Base-by-base conservation (phyloP, 108 stramenopile genomes). In the Cyclotella baltica region DNA sequence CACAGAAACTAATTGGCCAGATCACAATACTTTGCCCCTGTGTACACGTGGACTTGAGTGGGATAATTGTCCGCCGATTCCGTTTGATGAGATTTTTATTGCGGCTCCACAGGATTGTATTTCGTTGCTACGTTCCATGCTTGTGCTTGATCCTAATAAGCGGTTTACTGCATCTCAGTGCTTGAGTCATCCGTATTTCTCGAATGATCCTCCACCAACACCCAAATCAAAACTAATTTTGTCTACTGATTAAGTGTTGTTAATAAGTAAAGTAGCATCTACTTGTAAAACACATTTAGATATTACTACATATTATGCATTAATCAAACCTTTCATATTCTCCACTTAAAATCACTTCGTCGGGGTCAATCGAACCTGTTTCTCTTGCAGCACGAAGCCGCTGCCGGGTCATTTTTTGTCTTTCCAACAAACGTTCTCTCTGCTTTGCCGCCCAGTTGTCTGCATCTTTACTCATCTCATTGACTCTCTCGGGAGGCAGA, bases 1-100 rank as follows among this genome's bases (percentile, higher is more conserved):
- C 11, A 93, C 88, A 22, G 91, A 93, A 67, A 88, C 89, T 25
- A 96, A 93, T 70, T 96, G 94, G 94, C 92, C 94, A 2, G 94
- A 93, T 73, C 85, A 92, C 80, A 67, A 75, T 51, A 77, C 90
- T 30, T 66, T 96, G n/a, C 94, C 94, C 33, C 78, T 96, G 2
- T 89, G 88, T 69, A 59, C 89, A 6, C 65, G 87, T 28, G 93
- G 93, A 15, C 57, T 94, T 11, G 67, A 70, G 37, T 96, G 94
- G 94, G 94, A 96, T 48, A 86, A 85, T 64, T 87, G 83, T 50
- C 88, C 92, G 1, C 86, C 92, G 0, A 90, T 89, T 36, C 94
- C 92, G 5, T 92, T 96, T 72, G 92, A 96, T 74, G 94, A 96
- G 61, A 92, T 93, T 31, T 96, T 96, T 65, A 88, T 88, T 22